Conservation (phyloP, 495 filamentous ascomycete species). For the Penicillium steckii region DNA sequence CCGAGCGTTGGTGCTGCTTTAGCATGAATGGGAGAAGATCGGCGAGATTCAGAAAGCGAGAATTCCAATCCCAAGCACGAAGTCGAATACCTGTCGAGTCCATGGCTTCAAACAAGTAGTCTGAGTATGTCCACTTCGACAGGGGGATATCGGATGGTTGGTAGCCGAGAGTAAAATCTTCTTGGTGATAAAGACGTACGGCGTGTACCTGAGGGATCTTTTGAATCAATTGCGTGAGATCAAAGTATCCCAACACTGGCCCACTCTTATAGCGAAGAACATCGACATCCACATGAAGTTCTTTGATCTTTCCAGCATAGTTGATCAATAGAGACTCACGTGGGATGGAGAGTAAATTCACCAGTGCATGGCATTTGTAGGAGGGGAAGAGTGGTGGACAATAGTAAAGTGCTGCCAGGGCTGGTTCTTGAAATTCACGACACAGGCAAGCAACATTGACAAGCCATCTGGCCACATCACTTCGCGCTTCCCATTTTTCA, state of each 20-base stretch:
- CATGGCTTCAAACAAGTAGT: constrained; percentile 56
- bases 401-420: constrained; percentile 70
- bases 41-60: constrained; percentile 55
- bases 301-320: constrained; percentile 67
- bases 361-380: constrained; percentile 47
- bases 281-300: constrained; percentile 64
- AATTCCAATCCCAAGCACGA: constrained; percentile 76
- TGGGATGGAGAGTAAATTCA: constrained; percentile 45
- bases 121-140: constrained; percentile 63
- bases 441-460: constrained; percentile 59
- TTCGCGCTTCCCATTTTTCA: constrained; percentile 30
- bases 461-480: constrained; percentile 58
- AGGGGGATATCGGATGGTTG: constrained; percentile 23
- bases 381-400: constrained; percentile 61
- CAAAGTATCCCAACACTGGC: constrained; percentile 45
- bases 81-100: constrained; percentile 47
- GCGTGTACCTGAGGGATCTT: constrained; percentile 41
- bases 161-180: constrained; percentile 33
- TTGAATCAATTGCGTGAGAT: constrained; percentile 41
- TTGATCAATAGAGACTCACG: constrained; percentile 42
- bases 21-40: constrained; percentile 50
- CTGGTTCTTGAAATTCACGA: constrained; percentile 67
- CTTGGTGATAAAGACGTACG: constrained; percentile 39
- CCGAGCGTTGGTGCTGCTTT: constrained; percentile 51
- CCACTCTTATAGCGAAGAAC: constrained; percentile 44